Evolutionary conservation across 106 monocot species (phyloP), one percentile per base, ranked within the genome.

Genomic region (Triglochin maritima): DNA sequence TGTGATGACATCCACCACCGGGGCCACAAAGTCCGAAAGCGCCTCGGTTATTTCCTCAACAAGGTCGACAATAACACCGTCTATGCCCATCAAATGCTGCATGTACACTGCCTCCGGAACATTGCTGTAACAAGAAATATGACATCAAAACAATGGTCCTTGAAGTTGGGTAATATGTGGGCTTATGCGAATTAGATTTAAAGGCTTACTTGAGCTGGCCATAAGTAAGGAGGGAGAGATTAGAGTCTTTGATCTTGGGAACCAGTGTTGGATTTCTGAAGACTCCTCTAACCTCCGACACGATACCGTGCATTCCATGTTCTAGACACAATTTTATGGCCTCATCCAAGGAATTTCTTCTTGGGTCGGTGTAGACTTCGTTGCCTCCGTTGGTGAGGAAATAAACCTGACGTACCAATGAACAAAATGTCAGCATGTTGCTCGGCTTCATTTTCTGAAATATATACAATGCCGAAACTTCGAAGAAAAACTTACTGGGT

Each of bases 301-400:
- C 93, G 9, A 93, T 79, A 17, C 93, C 93, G 6, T 93, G 84
- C 67, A 89, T 48, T 6, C 79, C 77, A 46, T 53, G 66, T 10
- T 55, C 67, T 6, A 86, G 44, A 65, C 89, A 86, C 0, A 64
- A 56, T 50, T 84, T 86, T 9, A 89, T 73, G 45, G 89, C 93
- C 72, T 82, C 86, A 1, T 93, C 93, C 62, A 93, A 49, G 3
- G 93, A 86, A 63, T 93, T 93, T 72, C 88, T 88, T 47, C 93
- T 85, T 7, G 47, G 56, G 66, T 93, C 93, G 16, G 47, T 15
- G 77, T 83, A 88, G n/a, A 65, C 71, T 57, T 78, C 72, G 10
- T 46, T 76, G 6, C 93, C 93, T 55, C 93, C 88, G 47, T 93
- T 86, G 13, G 93, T 93, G 16, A 93, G 86, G 72, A 93, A 93